Base-by-base conservation (phyloP, 768 basidiomycete species). In the Termitomyces sp. region DNA sequence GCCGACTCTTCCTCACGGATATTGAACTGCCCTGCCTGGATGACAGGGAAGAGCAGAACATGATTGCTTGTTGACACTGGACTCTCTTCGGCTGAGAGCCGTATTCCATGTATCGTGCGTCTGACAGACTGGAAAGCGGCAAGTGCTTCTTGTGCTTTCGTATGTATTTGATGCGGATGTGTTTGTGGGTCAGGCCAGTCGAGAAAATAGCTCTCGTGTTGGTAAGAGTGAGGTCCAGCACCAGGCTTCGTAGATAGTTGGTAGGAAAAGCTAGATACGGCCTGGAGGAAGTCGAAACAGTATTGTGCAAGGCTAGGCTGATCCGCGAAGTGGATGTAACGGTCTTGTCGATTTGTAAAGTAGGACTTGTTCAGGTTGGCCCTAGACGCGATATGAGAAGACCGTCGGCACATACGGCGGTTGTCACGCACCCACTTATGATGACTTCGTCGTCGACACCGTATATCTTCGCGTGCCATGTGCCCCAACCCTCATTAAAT, bases 401-500 rank as follows among this genome's bases (percentile, higher is more conserved):
- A 13, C 49, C 8, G 20, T 20, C 10, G 18, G 13, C 26, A 56
- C 40, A 30, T 13, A 47, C n/a, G 16, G 41, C 54, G 47, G 47
- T 38, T n/a, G 41, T 16, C 41, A 75, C 79, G 52, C 58, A 96
- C 96, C 97, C 97, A 66, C 86, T 93, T 61, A 99, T 85, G 71
- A 99, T 85, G 46, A 99, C 81, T 55, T 95, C 86, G 68, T 98
- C 88, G 69, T 99, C 97, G 0, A 83, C 88, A 20, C 93, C 94
- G 68, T 99, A 99, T 57, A 95, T 82, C 73, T 99, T 99, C 4
- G 93, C 89, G 70, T 98, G 97, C 95, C 95, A 98, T 2, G 95
- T 93, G 0, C 95, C 96, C 91, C 95, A 98, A 1, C 95, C 97
- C 74, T 99, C 97, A 66, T 99, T 96, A 74, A 93, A 97, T 56